Base-by-base conservation (phyloP, 2,329 filamentous ascomycete genomes). In the Cadophora malorum region DNA sequence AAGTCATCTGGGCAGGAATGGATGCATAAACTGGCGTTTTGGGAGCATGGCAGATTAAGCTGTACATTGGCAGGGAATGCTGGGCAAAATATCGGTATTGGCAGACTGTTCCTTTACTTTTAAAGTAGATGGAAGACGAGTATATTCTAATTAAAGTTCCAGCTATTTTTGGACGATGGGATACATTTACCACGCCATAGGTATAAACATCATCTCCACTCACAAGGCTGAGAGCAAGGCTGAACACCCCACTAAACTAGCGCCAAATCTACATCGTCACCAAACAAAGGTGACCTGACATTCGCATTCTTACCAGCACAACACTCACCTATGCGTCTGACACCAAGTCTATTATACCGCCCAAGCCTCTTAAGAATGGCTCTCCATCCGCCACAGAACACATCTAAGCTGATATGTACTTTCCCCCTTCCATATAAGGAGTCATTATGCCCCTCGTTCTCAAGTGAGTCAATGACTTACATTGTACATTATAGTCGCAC, bases 401-500 rank as follows among this genome's bases (percentile, higher is more conserved):
- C 69, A 2, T 69, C 72, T 3, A 78, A 78, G 66, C 65, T 78
- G n/a, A 78, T 78, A 59, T 78, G 76, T 74, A 71, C n/a, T 69
- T 71, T 23, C 8, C 21, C 28, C 60, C 53, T 23, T 47, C 45
- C 33, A 38, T 4, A 28, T 38, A 7, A 38, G 28, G 28, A 5
- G 28, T 28, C 25, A 28, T 38, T 16, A 45, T 23, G 28, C 7
- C 35, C 49, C 52, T 4, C 38, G 35, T 63, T 23, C 25, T n/a
- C 33, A 38, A 45, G 21, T 21, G 12, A 45, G 25, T 38, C 12
- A 31, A 28, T 19, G 47, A 1, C 67, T 33, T 38, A 70, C 61
- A 23, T 4, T 21, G 33, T 38, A 49, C 33, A 61, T 23, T 19
- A 47, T 79, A 78, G 87, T 92, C 80, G 90, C 90, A 6, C 90